These are phyloP conservation scores for Gastrolobium bilobum DNA, from an alignment of 306 rosid species.

Conservation along the genomic window DNA sequence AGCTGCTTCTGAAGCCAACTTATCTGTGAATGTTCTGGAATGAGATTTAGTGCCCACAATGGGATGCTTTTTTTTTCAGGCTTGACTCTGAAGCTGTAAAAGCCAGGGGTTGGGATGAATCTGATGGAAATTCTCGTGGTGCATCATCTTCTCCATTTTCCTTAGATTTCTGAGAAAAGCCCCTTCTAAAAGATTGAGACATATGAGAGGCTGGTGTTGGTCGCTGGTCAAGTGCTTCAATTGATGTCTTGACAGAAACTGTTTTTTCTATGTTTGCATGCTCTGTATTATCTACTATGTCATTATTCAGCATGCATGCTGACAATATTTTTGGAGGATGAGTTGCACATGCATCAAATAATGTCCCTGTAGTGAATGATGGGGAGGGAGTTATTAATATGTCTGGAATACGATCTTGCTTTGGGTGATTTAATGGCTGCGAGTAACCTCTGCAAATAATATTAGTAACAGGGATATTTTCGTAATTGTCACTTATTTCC, in stretches of 20 bases:
- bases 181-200: conserved; percentile 59
- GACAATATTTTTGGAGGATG: conserved; percentile 41
- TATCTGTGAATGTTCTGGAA: conserved; percentile 33
- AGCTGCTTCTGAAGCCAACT: conserved; percentile 36
- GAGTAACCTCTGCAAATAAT: too few relatives aligned
- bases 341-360: conserved; percentile 33
- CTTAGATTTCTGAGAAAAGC: conserved; percentile 54
- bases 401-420: conserved; percentile 36
- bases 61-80: conserved; percentile 14
- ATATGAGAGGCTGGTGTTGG: conserved; percentile 61
- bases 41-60: conserved; percentile 40
- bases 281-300: conserved; percentile 29
- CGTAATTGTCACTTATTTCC: too few relatives aligned
- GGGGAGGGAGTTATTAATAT: conserved; percentile 31
- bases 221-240: conserved; percentile 49
- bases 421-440: conserved; percentile 61
- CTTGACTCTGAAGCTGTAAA: conserved; percentile 47
- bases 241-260: conserved; percentile 35
- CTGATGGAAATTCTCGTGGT: conserved; percentile 21
- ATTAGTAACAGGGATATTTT: too few relatives aligned
- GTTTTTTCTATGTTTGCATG: conserved; percentile 20
- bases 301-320: conserved; percentile 34
- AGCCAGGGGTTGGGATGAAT: conserved; percentile 38
- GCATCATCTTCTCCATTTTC: conserved; percentile 35
- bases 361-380: conserved; percentile 26